A percentile compares a stretch with the other conserved stretches of the same genome.
These are phyloP conservation scores for Beauveria brongniartii DNA, from an alignment of 2,329 filamentous ascomycete genomes.

Conservation along the genomic window DNA sequence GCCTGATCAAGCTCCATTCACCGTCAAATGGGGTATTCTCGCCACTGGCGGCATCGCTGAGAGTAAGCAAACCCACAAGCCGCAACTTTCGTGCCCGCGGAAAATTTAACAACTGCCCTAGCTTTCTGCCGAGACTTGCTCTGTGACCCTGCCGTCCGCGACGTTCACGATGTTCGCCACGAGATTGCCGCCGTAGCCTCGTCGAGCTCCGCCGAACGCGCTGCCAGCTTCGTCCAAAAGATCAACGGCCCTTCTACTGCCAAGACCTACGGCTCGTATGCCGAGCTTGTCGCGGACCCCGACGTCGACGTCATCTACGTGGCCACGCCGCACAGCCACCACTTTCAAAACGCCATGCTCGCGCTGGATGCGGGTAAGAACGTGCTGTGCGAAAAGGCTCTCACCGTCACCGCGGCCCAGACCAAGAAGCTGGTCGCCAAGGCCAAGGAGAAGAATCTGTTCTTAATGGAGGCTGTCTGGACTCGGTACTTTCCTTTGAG, in stretches of 20 bases:
- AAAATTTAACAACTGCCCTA: constrained; percentile 18
- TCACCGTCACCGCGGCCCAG: constrained; percentile 77
- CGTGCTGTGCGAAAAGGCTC: constrained; percentile 84
- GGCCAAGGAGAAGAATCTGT: constrained; percentile 63
- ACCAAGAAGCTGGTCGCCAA: constrained; percentile 62
- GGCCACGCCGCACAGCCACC: constrained; percentile 84
- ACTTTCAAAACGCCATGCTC: constrained; percentile 87
- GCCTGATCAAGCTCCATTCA: constrained; percentile 34
- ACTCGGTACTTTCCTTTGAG: constrained; percentile 82
- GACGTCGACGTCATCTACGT: constrained; percentile 83
- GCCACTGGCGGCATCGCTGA: constrained; percentile 53
- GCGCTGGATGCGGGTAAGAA: constrained; percentile 76
- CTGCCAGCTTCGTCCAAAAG: constrained; percentile 63
- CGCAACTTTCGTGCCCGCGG: background rate
- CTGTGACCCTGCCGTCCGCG: constrained; percentile 60
- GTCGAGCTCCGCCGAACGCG: constrained; percentile 61
- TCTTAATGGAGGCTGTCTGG: constrained; percentile 86
- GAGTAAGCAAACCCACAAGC: constrained; percentile 29
- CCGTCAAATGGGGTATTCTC: constrained; percentile 52
- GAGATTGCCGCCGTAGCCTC: constrained; percentile 73
- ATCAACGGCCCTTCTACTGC: constrained; percentile 60
- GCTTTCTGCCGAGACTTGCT: constrained; percentile 72
- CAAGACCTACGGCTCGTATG: constrained; percentile 71
- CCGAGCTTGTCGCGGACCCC: constrained; percentile 69
- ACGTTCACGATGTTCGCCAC: constrained; percentile 65